A percentile compares a stretch with the other conserved stretches of the same genome.
phyloP scores from a whole-genome alignment of 1,284 basidiomycete species.

The Ustilago cynodontis region DNA sequence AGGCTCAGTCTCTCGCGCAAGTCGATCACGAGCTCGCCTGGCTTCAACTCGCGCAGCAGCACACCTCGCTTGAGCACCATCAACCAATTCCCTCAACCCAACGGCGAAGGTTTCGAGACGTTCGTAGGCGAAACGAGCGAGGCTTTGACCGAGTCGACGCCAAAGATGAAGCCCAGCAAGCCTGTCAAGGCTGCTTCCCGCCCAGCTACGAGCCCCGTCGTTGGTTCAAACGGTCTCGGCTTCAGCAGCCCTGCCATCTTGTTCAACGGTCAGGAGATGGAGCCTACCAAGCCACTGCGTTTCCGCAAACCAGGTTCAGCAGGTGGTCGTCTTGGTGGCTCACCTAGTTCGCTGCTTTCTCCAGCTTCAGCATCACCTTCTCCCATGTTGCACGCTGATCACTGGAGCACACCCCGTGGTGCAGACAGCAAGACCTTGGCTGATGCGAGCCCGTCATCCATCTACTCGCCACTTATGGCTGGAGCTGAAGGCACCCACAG shows the following conservation, averaged over 20 bases:
- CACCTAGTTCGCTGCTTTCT: slow-evolving; percentile 25
- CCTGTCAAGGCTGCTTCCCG: slow-evolving; percentile 10
- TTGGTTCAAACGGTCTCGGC: slow-evolving; percentile 22
- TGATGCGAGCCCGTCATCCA: slow-evolving; percentile 3
- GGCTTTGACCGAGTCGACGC: slow-evolving; percentile 20
- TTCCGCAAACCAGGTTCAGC: slow-evolving; percentile 38
- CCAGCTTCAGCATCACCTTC: slow-evolving; percentile 29
- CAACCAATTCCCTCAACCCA: slow-evolving; percentile 37
- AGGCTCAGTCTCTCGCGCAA: slow-evolving; percentile 47
- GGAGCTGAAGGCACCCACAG: slow-evolving; percentile 4
- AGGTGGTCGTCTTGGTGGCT: slow-evolving; percentile 35
- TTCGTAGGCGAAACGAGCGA: slow-evolving; percentile 2
- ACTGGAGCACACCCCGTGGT: slow-evolving; percentile 21
- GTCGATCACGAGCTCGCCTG: slow-evolving; percentile 44
- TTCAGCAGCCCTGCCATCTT: slow-evolving; percentile 45
- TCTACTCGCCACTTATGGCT: slow-evolving; percentile 31
- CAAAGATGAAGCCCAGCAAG: slow-evolving; percentile 20
- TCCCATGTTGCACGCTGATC: slow-evolving; percentile 42
- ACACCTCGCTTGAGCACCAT: slow-evolving; percentile 37
- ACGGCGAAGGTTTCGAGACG: slow-evolving; percentile 9
- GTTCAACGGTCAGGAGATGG: slow-evolving; percentile 44
- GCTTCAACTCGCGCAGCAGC: slow-evolving; percentile 27
- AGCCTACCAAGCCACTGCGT: slow-evolving; percentile 43
- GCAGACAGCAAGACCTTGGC: background rate
- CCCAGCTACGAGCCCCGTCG: slow-evolving; percentile 31